Conservation (phyloP, 2,329 filamentous ascomycete species). For the Fusarium sororula region DNA sequence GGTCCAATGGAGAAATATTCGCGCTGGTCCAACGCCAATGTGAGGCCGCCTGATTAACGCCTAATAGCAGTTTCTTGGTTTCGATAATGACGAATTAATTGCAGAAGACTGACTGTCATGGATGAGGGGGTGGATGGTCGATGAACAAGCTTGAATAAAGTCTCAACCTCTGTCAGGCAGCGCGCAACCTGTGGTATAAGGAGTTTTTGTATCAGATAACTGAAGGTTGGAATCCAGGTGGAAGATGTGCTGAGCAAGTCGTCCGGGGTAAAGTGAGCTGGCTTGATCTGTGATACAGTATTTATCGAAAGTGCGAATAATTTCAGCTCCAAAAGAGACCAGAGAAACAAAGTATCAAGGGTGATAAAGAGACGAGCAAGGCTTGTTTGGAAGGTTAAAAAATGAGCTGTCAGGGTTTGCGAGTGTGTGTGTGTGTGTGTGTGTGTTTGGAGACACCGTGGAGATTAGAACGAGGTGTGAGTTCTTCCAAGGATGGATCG, state of each 20-base stretch:
- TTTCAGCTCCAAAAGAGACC: neutral
- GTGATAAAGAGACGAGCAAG: neutral
- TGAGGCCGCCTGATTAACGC: neutral
- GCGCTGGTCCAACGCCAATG: conserved; percentile 8
- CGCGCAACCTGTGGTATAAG: neutral
- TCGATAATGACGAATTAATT: neutral
- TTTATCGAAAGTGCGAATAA: neutral
- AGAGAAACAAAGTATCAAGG: neutral
- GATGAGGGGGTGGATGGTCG: neutral
- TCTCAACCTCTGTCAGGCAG: neutral
- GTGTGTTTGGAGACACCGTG: neutral
- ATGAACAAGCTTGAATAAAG: neutral
- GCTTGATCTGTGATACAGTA: neutral
- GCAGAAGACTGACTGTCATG: neutral
- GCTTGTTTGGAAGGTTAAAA: neutral
- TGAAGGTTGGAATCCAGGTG: neutral
- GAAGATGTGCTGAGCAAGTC: neutral
- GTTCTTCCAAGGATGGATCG: neutral
- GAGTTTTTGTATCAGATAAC: neutral
- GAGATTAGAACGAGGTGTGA: conserved; percentile 3
- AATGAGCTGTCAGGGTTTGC: neutral
- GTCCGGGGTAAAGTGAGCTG: neutral
- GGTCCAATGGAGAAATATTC: conserved; percentile 2
- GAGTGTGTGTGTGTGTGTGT: neutral
- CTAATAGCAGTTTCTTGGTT: conserved; percentile 3